Base-by-base conservation (phyloP, 306 rosid genomes). In the Parietaria judaica region DNA sequence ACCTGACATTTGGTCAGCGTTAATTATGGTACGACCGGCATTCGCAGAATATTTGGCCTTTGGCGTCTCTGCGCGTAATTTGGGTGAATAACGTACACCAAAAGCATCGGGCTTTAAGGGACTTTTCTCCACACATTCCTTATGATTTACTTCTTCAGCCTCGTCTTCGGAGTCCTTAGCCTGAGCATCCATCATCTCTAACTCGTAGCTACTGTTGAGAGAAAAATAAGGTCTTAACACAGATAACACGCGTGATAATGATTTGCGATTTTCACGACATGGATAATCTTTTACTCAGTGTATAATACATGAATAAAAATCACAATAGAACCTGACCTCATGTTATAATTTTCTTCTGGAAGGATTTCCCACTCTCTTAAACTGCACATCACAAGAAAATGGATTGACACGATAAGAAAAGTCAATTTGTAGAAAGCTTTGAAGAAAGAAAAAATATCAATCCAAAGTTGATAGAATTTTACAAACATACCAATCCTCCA, bases 151-250 rank as follows among this genome's bases (percentile, higher is more conserved):
- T 74, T 72, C 78, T 60, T 75, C 86, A 57, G 73, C 76, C 76
- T 85, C 96, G 14, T 83, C 98, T 57, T 92, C 96, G 64, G 96
- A 92, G 81, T 92, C 96, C 86, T 85, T 88, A 39, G 99, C 99
- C 73, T 86, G 94, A 59, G 74, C 88, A 66, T 34, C 88, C 82
- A 72, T 53, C 74, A 61, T 65, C 74, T 92, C 94, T 74, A 88
- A 69, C 70, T 86, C 99, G 73, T 76, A 82, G 72, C 90, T 91
- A 75, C 98, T 90, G 86, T 74, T 69, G 52, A 76, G 61, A 74
- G 73, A 74, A 8, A 23, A 56, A 60, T 61, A 55, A 66, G 66
- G 66, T 47, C 70, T 59, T 48, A 72, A 46, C 38, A 69, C 65
- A 63, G 69, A 34, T 58, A 64, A 45, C 45, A 38, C 45, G 63